Conservation (phyloP, 139 green algal species). For the Chlamydomonas incerta region DNA sequence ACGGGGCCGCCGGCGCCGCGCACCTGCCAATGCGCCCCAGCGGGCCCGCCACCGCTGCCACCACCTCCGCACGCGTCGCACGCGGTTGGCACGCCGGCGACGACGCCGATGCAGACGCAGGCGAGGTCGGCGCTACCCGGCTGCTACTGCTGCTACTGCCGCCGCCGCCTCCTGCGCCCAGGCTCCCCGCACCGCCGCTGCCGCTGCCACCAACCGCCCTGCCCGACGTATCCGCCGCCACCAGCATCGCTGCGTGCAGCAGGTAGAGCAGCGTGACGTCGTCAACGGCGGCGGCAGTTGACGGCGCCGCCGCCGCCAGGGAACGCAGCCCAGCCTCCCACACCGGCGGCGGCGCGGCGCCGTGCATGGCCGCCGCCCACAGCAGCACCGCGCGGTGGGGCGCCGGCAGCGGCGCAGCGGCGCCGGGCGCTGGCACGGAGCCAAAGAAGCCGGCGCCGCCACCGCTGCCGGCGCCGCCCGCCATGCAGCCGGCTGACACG, state of each 20-base stretch:
- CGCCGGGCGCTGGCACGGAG: too few species aligned
- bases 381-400: slow-evolving; percentile 18
- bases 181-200: too few species aligned
- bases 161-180: too few species aligned
- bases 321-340: slow-evolving; percentile 1
- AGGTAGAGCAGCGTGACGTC: slow-evolving; percentile 12
- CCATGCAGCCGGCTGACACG: neutral
- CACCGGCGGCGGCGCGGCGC: neutral
- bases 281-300: neutral
- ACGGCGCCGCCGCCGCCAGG: neutral
- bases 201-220: neutral
- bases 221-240: neutral
- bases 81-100: slow-evolving; percentile 18
- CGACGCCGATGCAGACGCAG: neutral
- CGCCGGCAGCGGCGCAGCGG: neutral
- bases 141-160: too few species aligned
- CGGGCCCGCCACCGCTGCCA: slow-evolving; percentile 1
- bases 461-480: neutral
- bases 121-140: neutral
- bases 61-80: slow-evolving; percentile 17
- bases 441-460: too few species aligned
- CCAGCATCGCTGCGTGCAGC: slow-evolving; percentile 10
- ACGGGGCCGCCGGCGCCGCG: too few species aligned
- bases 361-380: slow-evolving; percentile 9
- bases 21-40: neutral